Evolutionary conservation across 2,329 filamentous ascomycete genomes (phyloP).

Genomic region (Diaporthe vexans): DNA sequence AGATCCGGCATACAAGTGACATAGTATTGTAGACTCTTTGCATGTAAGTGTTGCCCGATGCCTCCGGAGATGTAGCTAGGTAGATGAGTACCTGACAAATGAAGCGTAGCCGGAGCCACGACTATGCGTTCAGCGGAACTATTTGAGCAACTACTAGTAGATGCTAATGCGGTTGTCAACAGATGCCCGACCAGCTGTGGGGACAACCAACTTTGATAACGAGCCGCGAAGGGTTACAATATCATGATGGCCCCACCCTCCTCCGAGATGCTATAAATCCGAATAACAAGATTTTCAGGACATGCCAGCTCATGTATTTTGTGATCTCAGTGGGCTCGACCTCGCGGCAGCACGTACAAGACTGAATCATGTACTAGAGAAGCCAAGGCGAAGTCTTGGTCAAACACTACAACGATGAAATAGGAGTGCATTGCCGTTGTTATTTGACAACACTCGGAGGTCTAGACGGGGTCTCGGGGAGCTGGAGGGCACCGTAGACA

Average conservation of each 20-base stretch:
- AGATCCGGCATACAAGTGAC: not conserved
- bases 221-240: not conserved
- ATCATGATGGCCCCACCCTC: not conserved
- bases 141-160: not conserved
- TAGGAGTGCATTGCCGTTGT: not conserved
- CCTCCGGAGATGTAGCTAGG: not conserved
- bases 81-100: not conserved
- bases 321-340: not conserved
- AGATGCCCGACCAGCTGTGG: too few species aligned
- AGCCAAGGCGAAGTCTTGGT: not conserved
- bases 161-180: not conserved
- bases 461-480: not conserved
- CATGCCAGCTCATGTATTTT: not conserved
- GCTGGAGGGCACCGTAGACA: not conserved
- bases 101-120: not conserved
- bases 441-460: not conserved
- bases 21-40: not conserved
- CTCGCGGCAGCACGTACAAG: not conserved
- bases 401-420: not conserved
- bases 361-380: slow-evolving; percentile 29
- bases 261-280: not conserved
- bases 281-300: not conserved
- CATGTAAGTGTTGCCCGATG: not conserved
- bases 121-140: not conserved
- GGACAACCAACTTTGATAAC: not conserved